phyloP scores from a whole-genome alignment of 768 basidiomycete genomes.

The Gymnopilus junonius region DNA sequence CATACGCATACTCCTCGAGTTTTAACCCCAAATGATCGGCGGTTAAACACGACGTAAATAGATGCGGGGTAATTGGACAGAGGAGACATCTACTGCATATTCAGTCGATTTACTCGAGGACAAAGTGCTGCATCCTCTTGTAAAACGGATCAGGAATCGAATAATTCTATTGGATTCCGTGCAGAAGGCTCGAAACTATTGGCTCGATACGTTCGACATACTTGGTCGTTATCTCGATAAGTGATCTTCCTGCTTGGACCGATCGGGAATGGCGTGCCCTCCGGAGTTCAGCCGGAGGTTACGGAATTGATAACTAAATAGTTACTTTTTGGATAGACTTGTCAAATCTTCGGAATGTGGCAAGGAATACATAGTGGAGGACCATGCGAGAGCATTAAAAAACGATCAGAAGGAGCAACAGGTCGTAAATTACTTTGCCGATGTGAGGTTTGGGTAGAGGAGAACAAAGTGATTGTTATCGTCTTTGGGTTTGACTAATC shows the following conservation, averaged over 20 bases:
- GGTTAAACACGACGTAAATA: not conserved
- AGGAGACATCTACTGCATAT: not conserved
- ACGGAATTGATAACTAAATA: not conserved
- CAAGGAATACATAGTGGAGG: not conserved
- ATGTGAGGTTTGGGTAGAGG: not conserved
- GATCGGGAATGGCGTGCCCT: not conserved
- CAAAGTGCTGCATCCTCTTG: not conserved
- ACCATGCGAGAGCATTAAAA: not conserved
- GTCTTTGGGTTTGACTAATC: not conserved
- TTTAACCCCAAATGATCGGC: not conserved
- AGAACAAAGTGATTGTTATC: not conserved
- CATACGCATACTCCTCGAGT: not conserved
- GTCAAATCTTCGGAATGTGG: not conserved
- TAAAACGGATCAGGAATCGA: not conserved
- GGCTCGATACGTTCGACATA: not conserved
- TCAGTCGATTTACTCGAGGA: not conserved
- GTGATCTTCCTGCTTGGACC: slow-evolving; percentile 6
- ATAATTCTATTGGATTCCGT: not conserved
- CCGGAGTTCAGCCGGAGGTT: not conserved
- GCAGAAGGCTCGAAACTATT: not conserved
- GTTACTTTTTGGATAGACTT: not conserved
- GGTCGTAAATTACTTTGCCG: slow-evolving; percentile 9
- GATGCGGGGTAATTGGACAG: not conserved
- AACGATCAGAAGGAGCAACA: slow-evolving; percentile 3
- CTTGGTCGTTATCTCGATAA: slow-evolving; percentile 8